Evolutionary conservation across 106 monocot genomes (phyloP).

Genomic region (Allium cepa): DNA sequence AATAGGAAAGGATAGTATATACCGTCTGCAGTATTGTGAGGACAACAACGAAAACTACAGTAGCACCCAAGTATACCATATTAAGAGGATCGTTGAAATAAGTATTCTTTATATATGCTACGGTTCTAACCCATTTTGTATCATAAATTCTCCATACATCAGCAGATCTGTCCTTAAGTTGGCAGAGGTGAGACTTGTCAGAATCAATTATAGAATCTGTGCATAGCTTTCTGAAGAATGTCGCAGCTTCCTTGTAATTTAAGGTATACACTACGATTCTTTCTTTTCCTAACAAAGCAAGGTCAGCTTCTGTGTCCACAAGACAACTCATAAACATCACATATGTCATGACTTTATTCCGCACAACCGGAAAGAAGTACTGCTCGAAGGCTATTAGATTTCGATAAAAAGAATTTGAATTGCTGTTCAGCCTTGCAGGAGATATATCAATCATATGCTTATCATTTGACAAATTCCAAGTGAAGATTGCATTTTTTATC

Average conservation of each 20-base stretch:
- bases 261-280: slow-evolving; percentile 43
- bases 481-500: background rate
- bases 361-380: background rate
- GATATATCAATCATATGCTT: slow-evolving; percentile 1
- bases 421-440: slow-evolving; percentile 8
- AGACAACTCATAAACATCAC: slow-evolving; percentile 16
- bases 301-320: background rate
- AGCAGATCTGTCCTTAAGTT: slow-evolving; percentile 15
- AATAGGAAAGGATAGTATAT: background rate
- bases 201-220: slow-evolving; percentile 43
- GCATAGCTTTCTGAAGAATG: slow-evolving; percentile 46
- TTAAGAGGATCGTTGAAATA: slow-evolving; percentile 40
- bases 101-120: slow-evolving; percentile 24
- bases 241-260: slow-evolving; percentile 27
- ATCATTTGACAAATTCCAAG: background rate
- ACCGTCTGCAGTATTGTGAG: slow-evolving; percentile 37
- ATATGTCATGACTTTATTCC: slow-evolving; percentile 40
- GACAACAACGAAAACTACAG: slow-evolving; percentile 23
- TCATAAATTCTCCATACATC: slow-evolving; percentile 32
- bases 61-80: slow-evolving; percentile 30
- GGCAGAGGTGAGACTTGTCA: slow-evolving; percentile 32
- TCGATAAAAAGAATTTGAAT: slow-evolving; percentile 3
- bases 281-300: slow-evolving; percentile 19
- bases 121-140: slow-evolving; percentile 26
- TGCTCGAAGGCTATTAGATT: slow-evolving; percentile 1